These are phyloP conservation scores for Tausonia pullulans DNA, from an alignment of 1,284 basidiomycete species.

Conservation along the genomic window DNA sequence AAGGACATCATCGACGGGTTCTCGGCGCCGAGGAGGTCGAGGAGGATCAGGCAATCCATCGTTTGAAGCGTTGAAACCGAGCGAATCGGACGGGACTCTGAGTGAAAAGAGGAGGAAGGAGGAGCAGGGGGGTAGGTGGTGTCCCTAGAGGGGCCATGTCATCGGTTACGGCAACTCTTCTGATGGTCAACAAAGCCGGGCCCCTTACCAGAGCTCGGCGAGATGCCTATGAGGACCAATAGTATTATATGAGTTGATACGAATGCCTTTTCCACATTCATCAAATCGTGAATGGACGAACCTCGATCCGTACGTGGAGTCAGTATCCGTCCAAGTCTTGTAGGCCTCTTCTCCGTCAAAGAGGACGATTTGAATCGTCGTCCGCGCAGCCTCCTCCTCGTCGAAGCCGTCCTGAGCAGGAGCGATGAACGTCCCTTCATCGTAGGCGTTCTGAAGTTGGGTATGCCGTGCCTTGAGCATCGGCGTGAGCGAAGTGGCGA, in stretches of 20 bases:
- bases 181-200: no score
- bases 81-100: constrained; percentile 43
- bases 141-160: no score
- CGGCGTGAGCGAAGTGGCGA: constrained; percentile 67
- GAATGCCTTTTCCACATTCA: not conserved
- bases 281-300: not conserved
- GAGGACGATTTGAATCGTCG: constrained; percentile 87
- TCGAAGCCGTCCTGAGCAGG: constrained; percentile 34
- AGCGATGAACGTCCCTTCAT: constrained; percentile 37
- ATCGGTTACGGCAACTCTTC: no score
- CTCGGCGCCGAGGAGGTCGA: constrained; percentile 73
- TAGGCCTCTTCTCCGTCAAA: constrained; percentile 99
- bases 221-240: constrained; percentile 51
- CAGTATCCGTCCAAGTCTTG: constrained; percentile 68
- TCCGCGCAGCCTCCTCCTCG: constrained; percentile 64
- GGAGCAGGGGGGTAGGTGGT: not conserved
- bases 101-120: constrained; percentile 27
- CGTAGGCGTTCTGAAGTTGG: constrained; percentile 40
- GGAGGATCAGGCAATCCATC: constrained; percentile 78
- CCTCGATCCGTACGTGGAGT: constrained; percentile 72
- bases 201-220: constrained; percentile 62
- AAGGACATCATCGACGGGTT: constrained; percentile 63
- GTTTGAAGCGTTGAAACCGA: constrained; percentile 50
- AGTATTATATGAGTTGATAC: not conserved
- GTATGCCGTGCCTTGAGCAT: constrained; percentile 54